phyloP scores from a whole-genome alignment of 495 filamentous ascomycete genomes.

The Melanomma pulvis-pyrius region DNA sequence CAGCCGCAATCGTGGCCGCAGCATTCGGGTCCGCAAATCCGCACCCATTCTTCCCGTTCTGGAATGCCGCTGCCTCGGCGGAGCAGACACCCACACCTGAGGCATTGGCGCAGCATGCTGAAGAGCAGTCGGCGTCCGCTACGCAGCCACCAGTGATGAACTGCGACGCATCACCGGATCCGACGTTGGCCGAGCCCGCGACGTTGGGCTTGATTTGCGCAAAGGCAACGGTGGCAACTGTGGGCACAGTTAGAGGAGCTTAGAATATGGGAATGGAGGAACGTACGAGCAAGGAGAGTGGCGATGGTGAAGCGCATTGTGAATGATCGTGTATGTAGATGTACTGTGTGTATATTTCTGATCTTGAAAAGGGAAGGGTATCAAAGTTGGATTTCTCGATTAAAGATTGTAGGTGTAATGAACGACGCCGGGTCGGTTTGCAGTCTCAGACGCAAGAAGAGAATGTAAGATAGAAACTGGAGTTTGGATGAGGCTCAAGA shows the following conservation, averaged over 20 bases:
- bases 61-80: slow-evolving; percentile 47
- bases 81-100: slow-evolving; percentile 50
- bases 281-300: slow-evolving; percentile 27
- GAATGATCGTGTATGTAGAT: background rate
- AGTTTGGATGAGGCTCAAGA: background rate
- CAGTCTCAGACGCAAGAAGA: slow-evolving; percentile 32
- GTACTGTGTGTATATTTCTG: background rate
- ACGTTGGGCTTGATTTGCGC: slow-evolving; percentile 18
- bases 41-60: slow-evolving; percentile 52
- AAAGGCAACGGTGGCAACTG: slow-evolving; percentile 12
- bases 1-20: slow-evolving; percentile 46
- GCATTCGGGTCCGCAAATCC: slow-evolving; percentile 51
- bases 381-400: background rate
- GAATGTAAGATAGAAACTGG: background rate
- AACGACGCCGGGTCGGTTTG: slow-evolving; percentile 34
- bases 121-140: slow-evolving; percentile 43
- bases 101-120: slow-evolving; percentile 50
- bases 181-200: slow-evolving; percentile 23
- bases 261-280: background rate
- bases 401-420: slow-evolving; percentile 17
- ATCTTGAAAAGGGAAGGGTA: background rate
- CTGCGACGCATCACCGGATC: slow-evolving; percentile 23
- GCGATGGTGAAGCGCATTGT: slow-evolving; percentile 32
- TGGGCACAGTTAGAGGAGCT: background rate
- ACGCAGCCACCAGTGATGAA: slow-evolving; percentile 35